Percentiles rank a stretch among this genome's conserved stretches.
These are phyloP conservation scores for Coleophoma eucalyptorum DNA, from an alignment of 2,329 filamentous ascomycete species.

Conservation along the genomic window DNA sequence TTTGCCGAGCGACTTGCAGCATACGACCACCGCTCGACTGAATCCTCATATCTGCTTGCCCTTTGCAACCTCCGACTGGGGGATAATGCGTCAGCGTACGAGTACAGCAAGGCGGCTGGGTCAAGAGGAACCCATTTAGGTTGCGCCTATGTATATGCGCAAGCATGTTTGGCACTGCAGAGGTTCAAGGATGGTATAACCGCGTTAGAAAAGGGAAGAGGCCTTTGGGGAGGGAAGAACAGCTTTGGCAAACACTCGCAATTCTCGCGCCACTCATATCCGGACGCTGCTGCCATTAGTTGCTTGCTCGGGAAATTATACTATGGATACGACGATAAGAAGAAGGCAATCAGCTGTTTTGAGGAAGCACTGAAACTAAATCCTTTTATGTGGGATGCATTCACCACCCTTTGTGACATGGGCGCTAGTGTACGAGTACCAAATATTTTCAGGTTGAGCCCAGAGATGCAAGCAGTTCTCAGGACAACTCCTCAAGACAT, in stretches of 20 bases:
- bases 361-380: slow-evolving; percentile 86
- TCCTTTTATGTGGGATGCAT: slow-evolving; percentile 98
- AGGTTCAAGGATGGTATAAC: slow-evolving; percentile 76
- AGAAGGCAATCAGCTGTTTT: slow-evolving; percentile 80
- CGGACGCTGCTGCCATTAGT: slow-evolving; percentile 80
- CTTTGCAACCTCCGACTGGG: slow-evolving; percentile 81
- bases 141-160: slow-evolving; percentile 88
- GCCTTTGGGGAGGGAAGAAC: slow-evolving; percentile 71
- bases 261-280: slow-evolving; percentile 66
- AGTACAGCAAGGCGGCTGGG: slow-evolving; percentile 70
- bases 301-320: slow-evolving; percentile 87
- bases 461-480: slow-evolving; percentile 54
- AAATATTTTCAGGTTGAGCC: slow-evolving; percentile 79
- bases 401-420: slow-evolving; percentile 82
- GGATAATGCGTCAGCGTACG: slow-evolving; percentile 81
- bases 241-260: slow-evolving; percentile 82
- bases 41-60: slow-evolving; percentile 78
- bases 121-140: slow-evolving; percentile 74
- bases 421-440: slow-evolving; percentile 75
- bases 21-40: slow-evolving; percentile 75
- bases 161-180: slow-evolving; percentile 78
- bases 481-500: slow-evolving; percentile 22
- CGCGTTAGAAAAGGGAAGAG: slow-evolving; percentile 77
- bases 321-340: slow-evolving; percentile 74
- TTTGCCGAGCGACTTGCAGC: slow-evolving; percentile 83